Percentiles rank a stretch among this genome's conserved stretches.
phyloP scores from a whole-genome alignment of 73 alveolate genomes.

The Symbiodinium pilosum region DNA sequence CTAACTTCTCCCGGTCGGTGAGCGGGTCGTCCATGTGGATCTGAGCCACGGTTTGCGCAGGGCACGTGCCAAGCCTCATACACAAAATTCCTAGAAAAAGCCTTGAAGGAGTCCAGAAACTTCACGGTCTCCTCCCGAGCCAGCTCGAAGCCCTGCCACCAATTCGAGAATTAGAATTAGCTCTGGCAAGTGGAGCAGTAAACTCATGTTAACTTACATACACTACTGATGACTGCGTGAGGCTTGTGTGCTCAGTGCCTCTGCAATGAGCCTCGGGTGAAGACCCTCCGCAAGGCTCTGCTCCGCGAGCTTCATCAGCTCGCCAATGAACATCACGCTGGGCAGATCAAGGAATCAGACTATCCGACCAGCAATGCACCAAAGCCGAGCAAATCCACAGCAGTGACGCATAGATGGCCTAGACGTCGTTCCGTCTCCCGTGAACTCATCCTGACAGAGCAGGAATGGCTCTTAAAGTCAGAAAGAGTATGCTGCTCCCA shows the following conservation, averaged over 20 bases:
- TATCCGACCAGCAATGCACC: not conserved
- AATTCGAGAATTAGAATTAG: not conserved
- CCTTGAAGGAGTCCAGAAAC: constrained; percentile 96
- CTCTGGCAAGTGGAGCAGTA: too few species aligned
- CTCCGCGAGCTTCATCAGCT: constrained; percentile 98
- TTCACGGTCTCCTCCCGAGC: constrained; percentile 97
- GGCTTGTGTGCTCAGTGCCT: too few species aligned
- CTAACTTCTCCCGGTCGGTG: constrained; percentile 97
- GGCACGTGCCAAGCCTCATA: too few species aligned
- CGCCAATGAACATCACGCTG: constrained; percentile 99
- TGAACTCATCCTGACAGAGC: constrained; percentile 97
- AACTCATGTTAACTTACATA: too few species aligned
- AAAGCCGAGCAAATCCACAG: not conserved
- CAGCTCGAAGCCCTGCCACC: constrained; percentile 96
- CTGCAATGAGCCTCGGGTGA: constrained; percentile 99
- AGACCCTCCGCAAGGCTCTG: constrained; percentile 98
- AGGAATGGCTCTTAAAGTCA: too few species aligned
- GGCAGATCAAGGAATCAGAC: not conserved
- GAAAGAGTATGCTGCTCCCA: too few species aligned
- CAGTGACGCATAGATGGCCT: constrained; percentile 16
- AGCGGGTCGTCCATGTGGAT: constrained; percentile 96
- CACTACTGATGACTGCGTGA: too few species aligned
- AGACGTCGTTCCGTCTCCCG: constrained; percentile 99
- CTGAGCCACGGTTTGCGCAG: constrained; percentile 12
- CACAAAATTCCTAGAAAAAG: too few species aligned